phyloP scores from a whole-genome alignment of 2,329 filamentous ascomycete genomes.

The Hortaea sp. region DNA sequence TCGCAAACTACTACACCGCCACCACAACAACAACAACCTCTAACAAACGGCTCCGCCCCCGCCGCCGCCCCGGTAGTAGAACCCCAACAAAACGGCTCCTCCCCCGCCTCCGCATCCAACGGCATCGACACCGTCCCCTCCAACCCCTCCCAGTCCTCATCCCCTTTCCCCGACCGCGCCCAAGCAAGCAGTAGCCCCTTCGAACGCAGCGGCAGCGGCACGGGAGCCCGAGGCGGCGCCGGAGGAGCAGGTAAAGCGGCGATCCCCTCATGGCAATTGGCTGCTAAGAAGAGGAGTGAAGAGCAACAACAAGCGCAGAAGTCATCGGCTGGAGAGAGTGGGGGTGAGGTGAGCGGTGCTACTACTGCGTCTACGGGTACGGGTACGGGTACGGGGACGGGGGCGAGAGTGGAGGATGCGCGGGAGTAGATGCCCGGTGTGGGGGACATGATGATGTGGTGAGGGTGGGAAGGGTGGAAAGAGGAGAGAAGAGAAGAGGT shows the following conservation, averaged over 20 bases:
- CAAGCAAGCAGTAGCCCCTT: slow-evolving; percentile 9
- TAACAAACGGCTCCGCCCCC: background rate
- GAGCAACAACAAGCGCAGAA: slow-evolving; percentile 26
- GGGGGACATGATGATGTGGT: background rate
- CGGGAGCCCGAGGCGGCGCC: slow-evolving; percentile 9
- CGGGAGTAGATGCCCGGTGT: background rate
- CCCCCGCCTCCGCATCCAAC: background rate
- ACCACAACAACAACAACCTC: background rate
- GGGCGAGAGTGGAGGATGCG: background rate
- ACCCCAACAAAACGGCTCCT: background rate
- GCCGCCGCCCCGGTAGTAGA: background rate
- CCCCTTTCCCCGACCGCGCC: slow-evolving; percentile 10
- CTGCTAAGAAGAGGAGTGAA: slow-evolving; percentile 38
- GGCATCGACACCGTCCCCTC: slow-evolving; percentile 7
- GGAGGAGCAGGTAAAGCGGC: slow-evolving; percentile 25
- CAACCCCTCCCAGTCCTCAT: slow-evolving; percentile 5
- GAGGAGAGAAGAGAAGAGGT: too few relatives aligned
- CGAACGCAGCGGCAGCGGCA: background rate
- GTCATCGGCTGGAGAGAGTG: background rate
- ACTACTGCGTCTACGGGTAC: background rate
- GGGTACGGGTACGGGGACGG: background rate
- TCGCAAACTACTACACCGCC: background rate
- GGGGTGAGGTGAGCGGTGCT: background rate
- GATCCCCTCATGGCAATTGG: slow-evolving; percentile 46
- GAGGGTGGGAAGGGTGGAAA: background rate